Percentiles rank a stretch among this genome's conserved stretches.
These are phyloP conservation scores for Graphium sp. DNA, from an alignment of 2,329 filamentous ascomycete species.

Conservation along the genomic window DNA sequence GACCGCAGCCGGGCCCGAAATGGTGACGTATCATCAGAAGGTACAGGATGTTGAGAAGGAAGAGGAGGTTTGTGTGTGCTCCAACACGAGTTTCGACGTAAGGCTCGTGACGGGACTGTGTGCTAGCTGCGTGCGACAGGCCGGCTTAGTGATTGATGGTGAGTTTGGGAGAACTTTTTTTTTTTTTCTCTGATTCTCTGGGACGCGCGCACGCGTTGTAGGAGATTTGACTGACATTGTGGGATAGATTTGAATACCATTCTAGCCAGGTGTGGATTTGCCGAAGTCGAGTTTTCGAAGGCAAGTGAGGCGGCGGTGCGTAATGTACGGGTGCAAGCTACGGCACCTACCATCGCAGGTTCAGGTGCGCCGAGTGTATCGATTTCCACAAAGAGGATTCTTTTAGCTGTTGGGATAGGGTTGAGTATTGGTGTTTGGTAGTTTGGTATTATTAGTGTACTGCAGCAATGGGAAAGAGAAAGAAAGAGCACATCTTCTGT, in stretches of 20 bases:
- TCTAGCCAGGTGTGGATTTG: conserved; percentile 17
- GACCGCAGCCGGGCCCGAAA: not conserved
- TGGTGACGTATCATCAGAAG: conserved; percentile 4
- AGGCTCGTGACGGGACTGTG: conserved; percentile 18
- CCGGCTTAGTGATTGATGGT: conserved; percentile 15
- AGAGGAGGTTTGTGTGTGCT: conserved; percentile 19
- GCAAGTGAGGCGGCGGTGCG: conserved; percentile 14
- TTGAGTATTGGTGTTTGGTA: no score
- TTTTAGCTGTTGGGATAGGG: no score
- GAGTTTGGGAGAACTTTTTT: conserved; percentile 9
- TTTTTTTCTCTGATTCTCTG: not conserved
- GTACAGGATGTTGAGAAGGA: conserved; percentile 8
- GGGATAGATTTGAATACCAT: conserved; percentile 17
- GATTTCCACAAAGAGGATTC: no score
- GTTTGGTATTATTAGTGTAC: no score
- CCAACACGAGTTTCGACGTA: conserved; percentile 21
- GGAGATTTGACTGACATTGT: not conserved
- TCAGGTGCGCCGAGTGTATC: no score
- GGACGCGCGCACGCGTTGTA: no score
- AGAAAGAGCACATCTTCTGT: no score
- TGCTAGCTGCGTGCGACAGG: conserved; percentile 17
- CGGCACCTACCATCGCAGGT: conserved; percentile 11
- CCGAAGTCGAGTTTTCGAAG: conserved; percentile 11
- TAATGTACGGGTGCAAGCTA: conserved; percentile 16
- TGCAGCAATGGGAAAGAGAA: no score